These are phyloP conservation scores for Penicillium sp. DNA, from an alignment of 2,329 filamentous ascomycete species.

Conservation along the genomic window DNA sequence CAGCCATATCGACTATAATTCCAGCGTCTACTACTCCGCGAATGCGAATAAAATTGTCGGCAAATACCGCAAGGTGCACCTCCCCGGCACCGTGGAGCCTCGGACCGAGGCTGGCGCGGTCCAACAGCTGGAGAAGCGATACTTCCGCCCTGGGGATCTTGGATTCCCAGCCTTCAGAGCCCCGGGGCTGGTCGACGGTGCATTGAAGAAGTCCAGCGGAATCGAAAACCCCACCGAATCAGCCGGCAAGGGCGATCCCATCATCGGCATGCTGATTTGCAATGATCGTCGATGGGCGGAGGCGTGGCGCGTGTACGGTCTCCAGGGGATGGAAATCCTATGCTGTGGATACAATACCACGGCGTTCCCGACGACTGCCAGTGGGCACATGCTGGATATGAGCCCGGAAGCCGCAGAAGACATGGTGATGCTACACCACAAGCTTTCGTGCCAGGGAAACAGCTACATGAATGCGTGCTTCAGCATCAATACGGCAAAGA, in stretches of 20 bases:
- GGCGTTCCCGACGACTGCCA: slow-evolving; percentile 48
- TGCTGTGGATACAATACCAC: slow-evolving; percentile 54
- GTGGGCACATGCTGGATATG: slow-evolving; percentile 43
- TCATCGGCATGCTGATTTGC: slow-evolving; percentile 56
- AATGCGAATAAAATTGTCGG: slow-evolving; percentile 42
- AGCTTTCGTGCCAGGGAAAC: slow-evolving; percentile 52
- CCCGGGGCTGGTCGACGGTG: slow-evolving; percentile 43
- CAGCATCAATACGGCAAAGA: slow-evolving; percentile 50
- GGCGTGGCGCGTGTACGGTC: slow-evolving; percentile 52
- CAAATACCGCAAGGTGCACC: slow-evolving; percentile 57
- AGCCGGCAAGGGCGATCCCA: slow-evolving; percentile 46
- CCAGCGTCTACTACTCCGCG: slow-evolving; percentile 52
- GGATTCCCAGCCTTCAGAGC: slow-evolving; percentile 55
- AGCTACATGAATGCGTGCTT: slow-evolving; percentile 55
- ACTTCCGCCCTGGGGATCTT: slow-evolving; percentile 53
- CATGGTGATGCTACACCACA: slow-evolving; percentile 53
- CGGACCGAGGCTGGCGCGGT: slow-evolving; percentile 48
- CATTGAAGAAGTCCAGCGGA: background rate
- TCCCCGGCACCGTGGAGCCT: slow-evolving; percentile 54
- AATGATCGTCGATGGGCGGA: slow-evolving; percentile 57
- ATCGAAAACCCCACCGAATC: slow-evolving; percentile 20
- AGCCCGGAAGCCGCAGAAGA: slow-evolving; percentile 47
- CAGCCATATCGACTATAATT: slow-evolving; percentile 48
- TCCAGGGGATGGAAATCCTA: slow-evolving; percentile 52
- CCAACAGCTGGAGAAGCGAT: slow-evolving; percentile 57